Base-by-base conservation (phyloP, 345 rosid genomes). In the Acer saccharum region DNA sequence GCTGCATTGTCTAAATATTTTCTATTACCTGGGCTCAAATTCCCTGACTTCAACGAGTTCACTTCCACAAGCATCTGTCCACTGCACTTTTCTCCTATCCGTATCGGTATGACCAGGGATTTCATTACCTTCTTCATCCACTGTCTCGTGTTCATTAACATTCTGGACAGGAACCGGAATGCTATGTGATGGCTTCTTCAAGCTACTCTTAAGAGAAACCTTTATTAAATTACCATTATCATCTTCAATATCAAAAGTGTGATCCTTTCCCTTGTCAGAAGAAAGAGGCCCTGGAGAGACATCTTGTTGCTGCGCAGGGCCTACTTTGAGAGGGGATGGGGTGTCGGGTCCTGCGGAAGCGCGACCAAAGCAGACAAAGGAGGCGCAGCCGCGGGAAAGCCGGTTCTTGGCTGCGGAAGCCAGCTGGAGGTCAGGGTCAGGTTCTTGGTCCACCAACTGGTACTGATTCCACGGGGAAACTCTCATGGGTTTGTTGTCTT, bases 381-480 rank as follows among this genome's bases (percentile, higher is more conserved):
- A 89, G 71, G 95, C 88, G 88, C 99, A 92, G 75, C 98, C 89
- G 88, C 90, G 85, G 90, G 95, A 89, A 79, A 87, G 87, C 75
- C 90, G 87, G 81, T 87, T 88, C 91, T 94, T 90, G 67, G 84
- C 27, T 60, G 98, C 9, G 76, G 98, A 91, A 92, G 95, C 98
- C 98, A 94, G 97, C 94, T 91, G 97, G 92, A 87, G 91, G 81
- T 87, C 84, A 76, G 90, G 75, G 68, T 88, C 91, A 27, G 98
- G 80, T 83, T 90, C 98, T 87, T 87, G 90, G 84, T 85, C 89
- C 74, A 94, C 98, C 87, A 94, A 90, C 90, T 92, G 99, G 93
- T 96, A 92, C 73, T 93, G 98, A 84, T 89, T 92, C 93, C 93
- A 94, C 87, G 97, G 97, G 29, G 89, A 77, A 86, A 96, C 97